These are phyloP conservation scores for Termitomyces sp. DNA, from an alignment of 768 basidiomycete species.

Conservation along the genomic window DNA sequence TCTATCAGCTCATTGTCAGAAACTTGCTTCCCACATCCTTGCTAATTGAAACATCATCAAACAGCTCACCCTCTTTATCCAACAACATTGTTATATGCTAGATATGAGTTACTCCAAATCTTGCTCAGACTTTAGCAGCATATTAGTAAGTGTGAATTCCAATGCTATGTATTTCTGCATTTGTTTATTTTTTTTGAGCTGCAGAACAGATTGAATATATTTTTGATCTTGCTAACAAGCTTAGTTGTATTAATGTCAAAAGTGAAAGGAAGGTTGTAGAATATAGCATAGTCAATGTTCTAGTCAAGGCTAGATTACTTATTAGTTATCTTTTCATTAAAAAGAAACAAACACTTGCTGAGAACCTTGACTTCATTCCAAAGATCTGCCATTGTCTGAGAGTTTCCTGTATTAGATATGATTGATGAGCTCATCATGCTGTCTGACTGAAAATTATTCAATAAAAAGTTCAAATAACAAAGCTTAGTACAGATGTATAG, in stretches of 20 bases:
- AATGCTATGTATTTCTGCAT: slow-evolving; percentile 43
- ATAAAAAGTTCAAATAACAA: background rate
- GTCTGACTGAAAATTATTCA: slow-evolving; percentile 24
- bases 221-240: too few relatives aligned
- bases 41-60: too few relatives aligned
- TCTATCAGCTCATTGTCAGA: too few relatives aligned
- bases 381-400: slow-evolving; percentile 67
- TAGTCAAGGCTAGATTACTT: slow-evolving; percentile 65
- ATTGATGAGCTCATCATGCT: slow-evolving; percentile 29
- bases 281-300: too few relatives aligned
- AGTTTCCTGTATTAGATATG: slow-evolving; percentile 27
- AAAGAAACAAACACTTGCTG: too few relatives aligned
- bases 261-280: too few relatives aligned
- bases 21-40: too few relatives aligned
- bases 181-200: too few relatives aligned
- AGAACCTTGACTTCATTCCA: slow-evolving; percentile 94
- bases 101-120: too few relatives aligned
- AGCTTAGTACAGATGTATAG: slow-evolving; percentile 4
- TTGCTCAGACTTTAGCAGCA: slow-evolving; percentile 27
- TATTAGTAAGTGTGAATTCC: slow-evolving; percentile 34
- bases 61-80: slow-evolving; percentile 21
- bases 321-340: background rate
- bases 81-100: slow-evolving; percentile 17
- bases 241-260: too few relatives aligned
- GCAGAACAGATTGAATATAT: too few relatives aligned